Base-by-base conservation (phyloP, 106 monocot species). In the Amphibolis antarctica region DNA sequence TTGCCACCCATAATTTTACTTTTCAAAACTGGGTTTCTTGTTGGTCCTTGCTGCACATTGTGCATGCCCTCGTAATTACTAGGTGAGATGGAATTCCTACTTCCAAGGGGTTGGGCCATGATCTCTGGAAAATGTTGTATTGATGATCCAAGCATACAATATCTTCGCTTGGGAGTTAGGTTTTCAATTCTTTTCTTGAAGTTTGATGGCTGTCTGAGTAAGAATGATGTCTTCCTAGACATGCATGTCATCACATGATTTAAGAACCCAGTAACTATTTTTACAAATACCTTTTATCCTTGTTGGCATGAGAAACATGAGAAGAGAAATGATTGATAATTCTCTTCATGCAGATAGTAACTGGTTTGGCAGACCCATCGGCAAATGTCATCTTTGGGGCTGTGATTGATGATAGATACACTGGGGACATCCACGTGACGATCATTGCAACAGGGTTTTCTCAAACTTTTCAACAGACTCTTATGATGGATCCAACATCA, bases 371-470 rank as follows among this genome's bases (percentile, higher is more conserved):
- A 15, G 75, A 75, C 27, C 75, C 75, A 22, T 75, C 68, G 9
- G 75, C 75, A 46, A 75, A 75, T 53, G 63, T 75, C 31, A 75
- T 75, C 25, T 75, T 75, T 36, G 75, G 75, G 46, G 75, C 75
- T 15, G 75, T 75, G 53, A 69, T 75, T 36, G 75, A 75, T 30
- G 75, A 75, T 11, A 66, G 69, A 19, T 75, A 75, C 44, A 75
- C 63, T 0, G 75, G 75, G 0, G 75, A 75, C 31, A 68, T 75
- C 36, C 62, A 75, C 18, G 75, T 75, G 13, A 75, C 75, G 13
- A 75, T 75, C 53, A 75, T 75, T 12, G 75, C 75, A 17, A 75
- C 75, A 19, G 75, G 75, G 4, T 75, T 75, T 19, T 53, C 75
- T 5, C 75, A 75, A 30, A 63, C 68, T 5, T 75, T 75, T 63